Evolutionary conservation across 108 stramenopile species (phyloP), one percentile per base, ranked within the genome.

Genomic region (Pseudonitzschia delicatissima): DNA sequence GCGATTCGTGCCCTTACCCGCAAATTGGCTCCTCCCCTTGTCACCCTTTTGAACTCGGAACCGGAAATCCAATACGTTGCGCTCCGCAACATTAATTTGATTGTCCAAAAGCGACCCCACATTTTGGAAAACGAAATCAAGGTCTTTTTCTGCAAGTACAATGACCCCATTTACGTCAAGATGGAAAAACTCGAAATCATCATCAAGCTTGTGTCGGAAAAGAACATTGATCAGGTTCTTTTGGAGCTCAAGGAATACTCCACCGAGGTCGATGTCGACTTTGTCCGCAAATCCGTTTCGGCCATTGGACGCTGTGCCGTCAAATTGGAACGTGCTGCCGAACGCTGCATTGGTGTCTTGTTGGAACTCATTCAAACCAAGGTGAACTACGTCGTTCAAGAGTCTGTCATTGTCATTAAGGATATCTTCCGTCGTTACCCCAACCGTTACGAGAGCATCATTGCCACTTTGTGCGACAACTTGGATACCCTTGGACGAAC

Each of bases 81-180:
- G 17, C 71, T 99, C 47, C 78, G 99, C 34, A 99, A 99, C 85
- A 98, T 99, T 70, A 98, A 98, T 76, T 77, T 99, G 27, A 97
- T 99, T 75, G 99, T 99, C 44, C 98, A 98, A 74, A 97, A 98
- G 80, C 82, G 94, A 21, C 96, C 97, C 15, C 68, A 76, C 48
- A 97, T 98, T 64, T 79, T 98, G 42, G 94, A 98, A 79, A 92
- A 95, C 71, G 98, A 98, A 80, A 97, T 98, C 73, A 97, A 97
- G 76, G 97, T 99, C 65, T 99, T 99, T 89, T 99, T 99, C 68
- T 98, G 98, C 95, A 98, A 98, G 82, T 99, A 99, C 91, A 99
- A 98, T 78, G 99, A 99, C 78, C 99, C 99, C 15, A 98, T 98
- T 63, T 99, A 99, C 80, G 99, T 99, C 74, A 99, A 99, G 85